These are phyloP conservation scores for Diaporthe caulivora DNA, from an alignment of 2,329 filamentous ascomycete species.

Conservation along the genomic window DNA sequence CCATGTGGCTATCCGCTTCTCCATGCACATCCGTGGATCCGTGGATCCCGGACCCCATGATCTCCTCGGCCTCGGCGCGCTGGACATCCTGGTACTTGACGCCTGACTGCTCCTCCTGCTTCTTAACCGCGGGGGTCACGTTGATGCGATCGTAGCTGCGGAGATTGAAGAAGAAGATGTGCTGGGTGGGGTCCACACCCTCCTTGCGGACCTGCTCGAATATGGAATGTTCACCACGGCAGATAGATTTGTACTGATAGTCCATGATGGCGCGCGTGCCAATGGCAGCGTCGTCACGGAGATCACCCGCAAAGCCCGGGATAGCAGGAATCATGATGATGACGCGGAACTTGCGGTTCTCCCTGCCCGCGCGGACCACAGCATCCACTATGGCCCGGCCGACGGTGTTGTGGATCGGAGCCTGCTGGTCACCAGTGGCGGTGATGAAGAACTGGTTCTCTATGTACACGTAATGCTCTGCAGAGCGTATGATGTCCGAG, in stretches of 20 bases:
- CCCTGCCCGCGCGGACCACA: constrained; percentile 82
- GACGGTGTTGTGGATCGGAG: constrained; percentile 88
- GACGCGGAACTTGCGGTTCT: constrained; percentile 88
- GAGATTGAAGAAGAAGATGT: constrained; percentile 95
- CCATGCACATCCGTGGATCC: constrained; percentile 62
- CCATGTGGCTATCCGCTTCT: constrained; percentile 64
- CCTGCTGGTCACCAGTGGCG: constrained; percentile 88
- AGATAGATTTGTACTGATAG: constrained; percentile 97
- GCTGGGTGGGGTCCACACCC: constrained; percentile 81
- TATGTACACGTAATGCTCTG: constrained; percentile 95
- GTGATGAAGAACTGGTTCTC: constrained; percentile 99
- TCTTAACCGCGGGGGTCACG: constrained; percentile 78
- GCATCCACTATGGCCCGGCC: constrained; percentile 93
- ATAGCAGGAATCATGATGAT: constrained; percentile 93
- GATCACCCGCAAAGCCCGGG: constrained; percentile 92
- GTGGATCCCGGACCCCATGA: constrained; percentile 84
- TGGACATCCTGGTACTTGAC: constrained; percentile 89
- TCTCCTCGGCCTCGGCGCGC: constrained; percentile 87
- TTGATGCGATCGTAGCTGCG: constrained; percentile 94
- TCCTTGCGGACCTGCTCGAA: constrained; percentile 79
- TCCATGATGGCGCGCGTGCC: constrained; percentile 98
- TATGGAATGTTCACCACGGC: constrained; percentile 91
- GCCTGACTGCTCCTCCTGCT: constrained; percentile 84
- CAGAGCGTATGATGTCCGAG: constrained; percentile 84
- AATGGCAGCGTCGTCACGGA: constrained; percentile 83